Evolutionary conservation across 2,329 filamentous ascomycete species (phyloP), one percentile per base, ranked within the genome.

Genomic region (Zymoseptoria ardabiliae): DNA sequence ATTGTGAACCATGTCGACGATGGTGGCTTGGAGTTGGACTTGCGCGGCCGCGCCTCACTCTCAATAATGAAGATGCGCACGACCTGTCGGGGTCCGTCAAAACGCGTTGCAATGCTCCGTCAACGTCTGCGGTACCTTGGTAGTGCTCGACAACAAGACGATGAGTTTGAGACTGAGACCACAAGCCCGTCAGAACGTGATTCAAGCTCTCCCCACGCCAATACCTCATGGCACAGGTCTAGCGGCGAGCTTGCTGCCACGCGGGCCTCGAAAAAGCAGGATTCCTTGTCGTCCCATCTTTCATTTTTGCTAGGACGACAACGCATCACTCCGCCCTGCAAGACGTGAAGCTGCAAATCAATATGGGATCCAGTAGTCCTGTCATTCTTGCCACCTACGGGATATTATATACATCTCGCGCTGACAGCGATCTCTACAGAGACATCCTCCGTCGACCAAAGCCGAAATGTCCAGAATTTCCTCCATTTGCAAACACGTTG

Each of bases 321-420:
- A n/a, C 35, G 35, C 35, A 45, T n/a, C 17, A 45, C 35, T 45
- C 35, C 17, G 35, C 13, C 13, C 25, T 28, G 25, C 25, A 28
- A 28, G 25, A 28, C 25, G 25, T 9, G 25, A 28, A 9, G 25
- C 25, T 9, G 25, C 25, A 28, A 28, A 28, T 8, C 6, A 9
- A 9, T 28, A 9, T 28, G 1, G 2, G 25, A 28, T 28, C 25
- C 25, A 28, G 35, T n/a, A 45, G 35, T 45, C 35, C 17, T 13
- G 17, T 7, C 35, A n/a, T 45, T 17, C 35, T 45, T 45, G 35
- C 23, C 11, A 22, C 20, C 21, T 53, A 53, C 51, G 3, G 22
- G 22, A 11, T 53, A 53, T 28, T 60, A 60, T 60, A 55, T 60
- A 60, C 58, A 28, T 53, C 51, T 30, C 22, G 28, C 22, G 35